Conservation (phyloP, 306 rosid species). For the Malus sieversii region DNA sequence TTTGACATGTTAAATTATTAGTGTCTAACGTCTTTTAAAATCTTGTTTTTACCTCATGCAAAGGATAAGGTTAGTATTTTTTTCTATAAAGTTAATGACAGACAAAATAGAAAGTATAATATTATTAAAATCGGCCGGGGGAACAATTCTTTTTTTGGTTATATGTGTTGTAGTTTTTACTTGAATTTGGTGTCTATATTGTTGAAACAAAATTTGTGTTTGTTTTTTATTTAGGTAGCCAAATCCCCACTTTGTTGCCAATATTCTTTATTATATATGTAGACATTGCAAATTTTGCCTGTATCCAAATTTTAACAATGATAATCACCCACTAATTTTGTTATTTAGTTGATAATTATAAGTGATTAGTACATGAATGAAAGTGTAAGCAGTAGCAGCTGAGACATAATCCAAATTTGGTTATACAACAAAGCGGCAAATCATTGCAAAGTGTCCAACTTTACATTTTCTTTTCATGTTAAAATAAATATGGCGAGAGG, state of each 20-base stretch:
- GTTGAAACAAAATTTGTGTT: not conserved
- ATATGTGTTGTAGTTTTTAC: not conserved
- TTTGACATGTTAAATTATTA: too few species aligned
- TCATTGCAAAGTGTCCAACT: not conserved
- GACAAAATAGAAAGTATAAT: too few species aligned
- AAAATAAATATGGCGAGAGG: not conserved
- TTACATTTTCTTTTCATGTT: not conserved
- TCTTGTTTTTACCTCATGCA: too few species aligned
- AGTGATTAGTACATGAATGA: not conserved
- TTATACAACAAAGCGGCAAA: constrained; percentile 27
- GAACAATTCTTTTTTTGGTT: not conserved
- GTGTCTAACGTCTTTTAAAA: too few species aligned
- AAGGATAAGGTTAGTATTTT: too few species aligned
- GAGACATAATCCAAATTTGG: constrained; percentile 23
- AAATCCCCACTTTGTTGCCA: not conserved
- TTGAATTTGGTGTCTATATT: not conserved
- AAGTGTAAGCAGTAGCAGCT: constrained; percentile 15
- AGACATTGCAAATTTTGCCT: not conserved
- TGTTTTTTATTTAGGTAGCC: not conserved
- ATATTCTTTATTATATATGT: not conserved
- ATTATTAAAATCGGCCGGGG: not conserved
- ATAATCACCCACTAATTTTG: not conserved
- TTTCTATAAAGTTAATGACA: too few species aligned
- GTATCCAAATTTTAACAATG: not conserved
- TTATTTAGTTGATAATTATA: not conserved